Evolutionary conservation across 225 moss, liverwort and hornwort genomes (phyloP), one percentile per base, ranked within the genome.

Genomic region (Asterella californica): DNA sequence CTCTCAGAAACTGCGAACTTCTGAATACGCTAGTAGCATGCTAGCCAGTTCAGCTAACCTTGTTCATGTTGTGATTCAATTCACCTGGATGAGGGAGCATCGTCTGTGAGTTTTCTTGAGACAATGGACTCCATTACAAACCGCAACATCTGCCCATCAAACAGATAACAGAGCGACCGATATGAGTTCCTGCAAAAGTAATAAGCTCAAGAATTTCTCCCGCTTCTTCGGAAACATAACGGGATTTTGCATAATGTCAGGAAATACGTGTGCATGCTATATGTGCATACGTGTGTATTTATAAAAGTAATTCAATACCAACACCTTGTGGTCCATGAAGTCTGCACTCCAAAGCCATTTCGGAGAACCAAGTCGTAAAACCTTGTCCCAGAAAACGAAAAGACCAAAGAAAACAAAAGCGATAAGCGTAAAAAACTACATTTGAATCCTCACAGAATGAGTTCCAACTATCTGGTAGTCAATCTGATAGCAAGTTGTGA

Each of bases 31-130:
- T 54, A 9, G 15, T 55, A 55, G 29, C 33, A 21, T 75, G 19
- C 57, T 2, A 2, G 1, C 59, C 57, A 68, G 38, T 66, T n/a
- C n/a, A 75, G 73, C 76, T 84, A 37, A 76, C 81, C 62, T 68
- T 72, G 65, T 76, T 18, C 57, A 24, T 2, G 57, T 24, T 24
- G 57, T 24, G 57, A 79, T 69, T 71, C 60, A 82, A 68, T 76
- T 81, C 85, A 96, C 96, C 91, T 92, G 82, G 94, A 96, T 84
- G 94, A 85, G 57, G 88, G 88, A 62, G 85, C 83, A 83, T 91
- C 85, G 84, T 96, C 96, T 75, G 85, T 80, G 54, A 90, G 82
- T 72, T 90, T 83, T 62, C 86, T 76, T 72, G 87, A 87, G 60
- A 83, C 81, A 67, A 91, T 81, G 42, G 74, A 81, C 76, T 96